Base-by-base conservation (phyloP, 2,329 filamentous ascomycete genomes). In the Plenodomus tracheiphilus region DNA sequence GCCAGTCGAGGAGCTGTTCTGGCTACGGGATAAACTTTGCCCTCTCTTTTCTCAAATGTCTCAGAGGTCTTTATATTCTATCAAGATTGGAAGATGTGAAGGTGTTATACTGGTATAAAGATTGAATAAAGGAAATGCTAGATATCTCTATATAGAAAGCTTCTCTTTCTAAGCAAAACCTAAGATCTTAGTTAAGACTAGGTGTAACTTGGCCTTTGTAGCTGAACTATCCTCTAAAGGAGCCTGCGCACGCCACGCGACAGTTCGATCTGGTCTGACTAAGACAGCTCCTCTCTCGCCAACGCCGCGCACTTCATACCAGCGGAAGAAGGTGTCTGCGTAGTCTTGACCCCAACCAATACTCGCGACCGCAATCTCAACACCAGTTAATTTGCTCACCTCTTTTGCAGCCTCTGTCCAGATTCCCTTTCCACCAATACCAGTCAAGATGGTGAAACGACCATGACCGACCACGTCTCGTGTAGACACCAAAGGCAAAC, bases 231-330 rank as follows among this genome's bases (percentile, higher is more conserved):
- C 32, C 16, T 28, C 44, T 1, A 38, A 6, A 5, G 39, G 44
- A 16, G 19, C 20, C 39, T 28, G 17, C 4, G 44, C 44, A 18
- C 44, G 44, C 45, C 40, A 47, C 17, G 45, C 45, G 13, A 47
- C 45, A 4, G 39, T 43, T 19, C 34, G 32, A 42, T 47, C 45
- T 0, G 45, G 45, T 3, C 45, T 13, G 2, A 47, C 35, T 17
- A 47, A 7, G 0, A 47, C 45, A 2, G 39, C 39, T 2, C 45
- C 45, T 22, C 42, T 42, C 45, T 47, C 45, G 3, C 25, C 22
- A 1, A 47, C 45, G 2, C 25, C 40, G 11, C 45, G n/a, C 9
- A 43, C 39, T 18, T 47, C 22, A 13, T 39, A n/a, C 45, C 45
- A 47, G 17, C 39, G 22, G n/a, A 42, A 42, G 6, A 38, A 22